These are phyloP conservation scores for Cavenderia fasciculata DNA, from an alignment of 78 protist species.

Conservation along the genomic window DNA sequence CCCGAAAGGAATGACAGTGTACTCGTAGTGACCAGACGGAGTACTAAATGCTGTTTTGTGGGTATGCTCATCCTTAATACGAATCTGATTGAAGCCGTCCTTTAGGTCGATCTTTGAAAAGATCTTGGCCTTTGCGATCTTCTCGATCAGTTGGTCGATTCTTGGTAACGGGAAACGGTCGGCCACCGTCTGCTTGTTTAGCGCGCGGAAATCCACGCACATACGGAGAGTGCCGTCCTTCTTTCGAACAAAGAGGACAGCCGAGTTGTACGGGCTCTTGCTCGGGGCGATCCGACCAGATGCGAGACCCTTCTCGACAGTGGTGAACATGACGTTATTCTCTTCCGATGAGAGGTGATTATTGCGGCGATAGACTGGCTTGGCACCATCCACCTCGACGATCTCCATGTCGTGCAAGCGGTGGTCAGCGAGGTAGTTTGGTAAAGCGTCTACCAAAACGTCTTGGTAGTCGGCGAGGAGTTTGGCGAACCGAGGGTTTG, in stretches of 20 bases:
- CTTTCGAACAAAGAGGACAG: conserved; percentile 53
- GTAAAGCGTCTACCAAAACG: no score
- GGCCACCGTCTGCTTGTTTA: conserved; percentile 12
- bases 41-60: conserved; percentile 50
- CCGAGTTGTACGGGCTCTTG: conserved; percentile 20
- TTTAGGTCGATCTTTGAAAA: conserved; percentile 34
- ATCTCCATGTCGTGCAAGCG: no score
- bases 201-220: conserved; percentile 62
- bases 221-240: conserved; percentile 17
- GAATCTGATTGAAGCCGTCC: conserved; percentile 27
- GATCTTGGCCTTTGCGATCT: background rate
- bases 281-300: no score
- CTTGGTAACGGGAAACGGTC: conserved; percentile 31
- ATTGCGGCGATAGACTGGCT: no score
- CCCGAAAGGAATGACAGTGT: conserved; percentile 42
- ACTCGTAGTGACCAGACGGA: conserved; percentile 22
- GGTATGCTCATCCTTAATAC: background rate
- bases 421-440: no score
- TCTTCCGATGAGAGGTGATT: no score
- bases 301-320: no score
- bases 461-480: no score
- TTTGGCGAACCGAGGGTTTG: no score
- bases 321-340: no score
- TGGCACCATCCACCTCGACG: no score
- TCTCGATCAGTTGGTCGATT: background rate